Evolutionary conservation across 2,329 filamentous ascomycete genomes (phyloP).

Genomic region (Trichoderma endophyticum): DNA sequence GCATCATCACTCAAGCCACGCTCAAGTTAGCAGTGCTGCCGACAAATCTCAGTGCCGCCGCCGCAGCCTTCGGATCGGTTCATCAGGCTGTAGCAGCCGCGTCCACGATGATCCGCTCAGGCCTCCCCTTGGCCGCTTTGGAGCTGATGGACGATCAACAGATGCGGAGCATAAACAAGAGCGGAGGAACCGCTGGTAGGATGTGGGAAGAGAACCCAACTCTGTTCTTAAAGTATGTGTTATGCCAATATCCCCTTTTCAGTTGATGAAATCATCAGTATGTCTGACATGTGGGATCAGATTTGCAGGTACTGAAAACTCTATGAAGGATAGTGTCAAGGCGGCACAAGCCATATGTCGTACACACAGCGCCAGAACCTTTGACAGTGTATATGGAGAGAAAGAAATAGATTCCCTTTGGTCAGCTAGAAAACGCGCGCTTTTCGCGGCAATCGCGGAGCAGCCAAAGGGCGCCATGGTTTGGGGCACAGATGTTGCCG

Average conservation of each 20-base stretch:
- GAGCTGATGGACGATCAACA: constrained; percentile 63
- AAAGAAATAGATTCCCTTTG: constrained; percentile 68
- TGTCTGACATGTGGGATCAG: constrained; percentile 20
- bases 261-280: not conserved
- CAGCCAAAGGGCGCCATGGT: constrained; percentile 58
- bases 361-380: constrained; percentile 50
- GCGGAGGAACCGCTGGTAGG: constrained; percentile 54
- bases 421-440: constrained; percentile 70
- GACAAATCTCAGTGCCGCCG: constrained; percentile 61
- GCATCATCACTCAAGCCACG: constrained; percentile 67
- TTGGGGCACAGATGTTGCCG: constrained; percentile 80
- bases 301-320: constrained; percentile 62
- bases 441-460: constrained; percentile 70
- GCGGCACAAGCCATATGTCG: constrained; percentile 54
- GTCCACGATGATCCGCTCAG: constrained; percentile 59
- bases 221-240: constrained; percentile 62
- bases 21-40: constrained; percentile 65
- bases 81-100: constrained; percentile 62
- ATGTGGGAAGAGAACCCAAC: constrained; percentile 68
- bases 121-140: constrained; percentile 64
- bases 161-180: constrained; percentile 65
- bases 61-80: constrained; percentile 58
- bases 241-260: not conserved
- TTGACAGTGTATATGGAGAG: constrained; percentile 64
- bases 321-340: constrained; percentile 59